Evolutionary conservation across 371 early-diverging fungal species (phyloP).

Genomic region (Blakeslea trispora): DNA sequence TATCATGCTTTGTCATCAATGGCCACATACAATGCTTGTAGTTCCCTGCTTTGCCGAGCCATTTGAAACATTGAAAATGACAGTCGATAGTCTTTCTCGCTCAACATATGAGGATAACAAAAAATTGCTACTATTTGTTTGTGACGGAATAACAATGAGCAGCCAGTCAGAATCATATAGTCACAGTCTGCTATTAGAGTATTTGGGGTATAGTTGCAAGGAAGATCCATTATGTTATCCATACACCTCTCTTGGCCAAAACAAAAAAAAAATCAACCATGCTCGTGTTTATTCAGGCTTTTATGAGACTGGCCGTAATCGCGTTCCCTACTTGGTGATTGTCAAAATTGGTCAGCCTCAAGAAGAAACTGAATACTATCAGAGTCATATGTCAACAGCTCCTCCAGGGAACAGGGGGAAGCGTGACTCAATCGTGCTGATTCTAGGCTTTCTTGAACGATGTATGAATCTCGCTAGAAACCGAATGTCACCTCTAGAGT

Average conservation of each 20-base stretch:
- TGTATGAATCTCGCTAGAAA: slow-evolving; percentile 47
- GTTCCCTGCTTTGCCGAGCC: slow-evolving; percentile 50
- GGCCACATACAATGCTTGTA: slow-evolving; percentile 44
- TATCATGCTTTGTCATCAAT: slow-evolving; percentile 1
- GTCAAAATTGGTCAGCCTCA: slow-evolving; percentile 43
- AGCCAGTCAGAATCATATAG: slow-evolving; percentile 32
- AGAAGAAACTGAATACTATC: slow-evolving; percentile 19
- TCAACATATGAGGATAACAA: slow-evolving; percentile 47
- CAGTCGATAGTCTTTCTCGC: slow-evolving; percentile 49
- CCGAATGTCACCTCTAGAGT: slow-evolving; percentile 47
- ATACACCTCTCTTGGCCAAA: slow-evolving; percentile 43
- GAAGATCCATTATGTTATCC: slow-evolving; percentile 40
- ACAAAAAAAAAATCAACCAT: slow-evolving; percentile 33
- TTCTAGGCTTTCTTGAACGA: slow-evolving; percentile 47
- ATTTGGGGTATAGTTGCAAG: slow-evolving; percentile 41
- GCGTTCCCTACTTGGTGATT: slow-evolving; percentile 50
- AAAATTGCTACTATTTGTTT: slow-evolving; percentile 55
- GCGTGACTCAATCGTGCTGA: slow-evolving; percentile 44
- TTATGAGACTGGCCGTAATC: slow-evolving; percentile 47
- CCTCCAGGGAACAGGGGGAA: slow-evolving; percentile 51
- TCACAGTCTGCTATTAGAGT: slow-evolving; percentile 36
- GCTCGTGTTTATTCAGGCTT: slow-evolving; percentile 50
- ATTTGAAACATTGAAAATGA: slow-evolving; percentile 42
- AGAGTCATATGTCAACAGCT: slow-evolving; percentile 8
- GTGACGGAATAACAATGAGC: slow-evolving; percentile 43